Evolutionary conservation across 805 yeast genomes (phyloP).

Genomic region (Starmerella vaccinii): DNA sequence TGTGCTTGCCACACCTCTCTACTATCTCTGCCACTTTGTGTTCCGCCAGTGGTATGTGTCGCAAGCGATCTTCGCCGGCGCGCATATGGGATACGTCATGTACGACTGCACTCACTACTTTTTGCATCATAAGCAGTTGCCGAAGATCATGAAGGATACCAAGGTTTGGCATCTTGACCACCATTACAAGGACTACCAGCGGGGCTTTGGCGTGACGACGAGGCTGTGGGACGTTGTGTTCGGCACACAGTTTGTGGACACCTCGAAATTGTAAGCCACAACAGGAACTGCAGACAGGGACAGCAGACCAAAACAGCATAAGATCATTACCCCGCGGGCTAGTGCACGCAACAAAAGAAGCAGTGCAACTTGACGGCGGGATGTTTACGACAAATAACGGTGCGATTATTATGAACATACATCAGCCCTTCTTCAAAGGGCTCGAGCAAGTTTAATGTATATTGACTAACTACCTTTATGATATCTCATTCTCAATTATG

Average conservation of each 20-base stretch:
- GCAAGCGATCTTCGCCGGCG: constrained; percentile 91
- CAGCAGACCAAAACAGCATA: too few relatives aligned
- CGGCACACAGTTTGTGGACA: constrained; percentile 53
- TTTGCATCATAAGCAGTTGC: constrained; percentile 79
- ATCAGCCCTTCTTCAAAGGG: too few relatives aligned
- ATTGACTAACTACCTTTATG: not conserved
- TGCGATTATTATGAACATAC: too few relatives aligned
- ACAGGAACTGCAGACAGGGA: too few relatives aligned
- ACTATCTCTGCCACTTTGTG: constrained; percentile 59
- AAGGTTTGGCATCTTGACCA: constrained; percentile 93
- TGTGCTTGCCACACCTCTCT: constrained; percentile 67
- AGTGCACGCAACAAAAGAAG: too few relatives aligned
- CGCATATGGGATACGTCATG: constrained; percentile 81
- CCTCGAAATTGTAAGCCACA: constrained; percentile 9
- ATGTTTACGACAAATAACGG: too few relatives aligned
- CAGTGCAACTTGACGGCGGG: too few relatives aligned
- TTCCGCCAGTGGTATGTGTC: constrained; percentile 71
- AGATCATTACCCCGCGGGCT: too few relatives aligned
- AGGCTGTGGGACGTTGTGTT: constrained; percentile 90
- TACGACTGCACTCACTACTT: constrained; percentile 93
- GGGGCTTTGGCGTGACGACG: constrained; percentile 94
- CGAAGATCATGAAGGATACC: constrained; percentile 60
- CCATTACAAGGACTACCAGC: constrained; percentile 92
- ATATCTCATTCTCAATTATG: too few relatives aligned
- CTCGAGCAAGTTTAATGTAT: too few relatives aligned